phyloP scores from a whole-genome alignment of 345 rosid genomes.

The Adansonia digitata region DNA sequence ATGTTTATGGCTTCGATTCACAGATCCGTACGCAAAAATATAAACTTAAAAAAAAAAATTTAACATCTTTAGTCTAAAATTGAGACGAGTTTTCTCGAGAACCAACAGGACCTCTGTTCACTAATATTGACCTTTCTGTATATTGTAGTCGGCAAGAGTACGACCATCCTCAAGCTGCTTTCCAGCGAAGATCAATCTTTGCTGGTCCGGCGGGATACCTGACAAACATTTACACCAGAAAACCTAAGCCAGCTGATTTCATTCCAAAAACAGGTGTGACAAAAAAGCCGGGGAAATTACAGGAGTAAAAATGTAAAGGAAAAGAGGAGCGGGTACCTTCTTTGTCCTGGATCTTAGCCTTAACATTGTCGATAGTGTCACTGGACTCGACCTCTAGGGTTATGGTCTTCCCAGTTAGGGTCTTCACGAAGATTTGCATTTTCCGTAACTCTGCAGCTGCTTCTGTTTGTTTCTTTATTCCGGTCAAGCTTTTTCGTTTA shows the following conservation, averaged over 20 bases:
- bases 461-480: not conserved
- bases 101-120: not conserved
- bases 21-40: not conserved
- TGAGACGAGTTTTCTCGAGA: not conserved
- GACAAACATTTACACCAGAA: not conserved
- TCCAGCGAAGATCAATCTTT: constrained; percentile 48
- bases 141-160: constrained; percentile 47
- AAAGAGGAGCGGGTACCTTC: constrained; percentile 35
- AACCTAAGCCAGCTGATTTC: not conserved
- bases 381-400: constrained; percentile 75
- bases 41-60: not conserved
- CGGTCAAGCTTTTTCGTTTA: not conserved
- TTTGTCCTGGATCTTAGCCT: constrained; percentile 78
- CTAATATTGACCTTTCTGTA: constrained; percentile 38
- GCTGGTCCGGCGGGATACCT: constrained; percentile 59
- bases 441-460: constrained; percentile 2
- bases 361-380: constrained; percentile 71
- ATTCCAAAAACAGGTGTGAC: not conserved
- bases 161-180: constrained; percentile 59
- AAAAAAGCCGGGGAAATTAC: not conserved
- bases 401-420: constrained; percentile 69
- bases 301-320: not conserved
- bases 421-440: constrained; percentile 78
- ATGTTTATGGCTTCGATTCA: not conserved
- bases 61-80: not conserved